Conservation (phyloP, 768 basidiomycete species). For the Amanita thiersii region DNA sequence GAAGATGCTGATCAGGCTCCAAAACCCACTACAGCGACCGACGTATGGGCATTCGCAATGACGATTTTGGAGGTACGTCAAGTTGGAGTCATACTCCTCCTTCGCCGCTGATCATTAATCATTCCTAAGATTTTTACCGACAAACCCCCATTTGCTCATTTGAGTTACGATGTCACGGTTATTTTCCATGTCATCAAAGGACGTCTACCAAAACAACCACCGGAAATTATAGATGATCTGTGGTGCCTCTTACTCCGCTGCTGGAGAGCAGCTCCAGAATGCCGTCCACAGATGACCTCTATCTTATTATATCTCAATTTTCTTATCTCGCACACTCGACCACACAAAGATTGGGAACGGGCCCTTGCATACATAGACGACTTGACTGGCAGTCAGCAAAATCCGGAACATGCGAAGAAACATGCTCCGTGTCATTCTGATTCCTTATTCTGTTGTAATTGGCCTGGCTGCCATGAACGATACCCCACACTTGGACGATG, state of each 20-base stretch:
- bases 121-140: slow-evolving; percentile 13
- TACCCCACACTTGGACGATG: slow-evolving; percentile 3
- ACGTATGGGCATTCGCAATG: slow-evolving; percentile 30
- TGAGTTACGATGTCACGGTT: slow-evolving; percentile 12
- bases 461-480: neutral
- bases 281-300: slow-evolving; percentile 6
- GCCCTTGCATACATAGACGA: too few species aligned
- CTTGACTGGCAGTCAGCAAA: too few species aligned
- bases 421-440: neutral
- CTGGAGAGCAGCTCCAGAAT: slow-evolving; percentile 7
- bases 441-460: slow-evolving; percentile 2
- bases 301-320: neutral
- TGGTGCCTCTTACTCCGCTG: slow-evolving; percentile 10
- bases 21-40: slow-evolving; percentile 17
- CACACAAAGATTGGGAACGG: neutral
- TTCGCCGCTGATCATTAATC: too few species aligned
- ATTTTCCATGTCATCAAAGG: slow-evolving; percentile 7
- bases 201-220: slow-evolving; percentile 6
- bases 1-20: slow-evolving; percentile 9
- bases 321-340: neutral
- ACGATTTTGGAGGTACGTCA: slow-evolving; percentile 24
- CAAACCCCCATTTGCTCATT: slow-evolving; percentile 9
- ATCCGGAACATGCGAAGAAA: too few species aligned
- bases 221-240: slow-evolving; percentile 4
- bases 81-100: neutral